A percentile compares a stretch with the other conserved stretches of the same genome.
Evolutionary conservation across 2,329 filamentous ascomycete genomes (phyloP).

Genomic region (Talaromyces marneffei): DNA sequence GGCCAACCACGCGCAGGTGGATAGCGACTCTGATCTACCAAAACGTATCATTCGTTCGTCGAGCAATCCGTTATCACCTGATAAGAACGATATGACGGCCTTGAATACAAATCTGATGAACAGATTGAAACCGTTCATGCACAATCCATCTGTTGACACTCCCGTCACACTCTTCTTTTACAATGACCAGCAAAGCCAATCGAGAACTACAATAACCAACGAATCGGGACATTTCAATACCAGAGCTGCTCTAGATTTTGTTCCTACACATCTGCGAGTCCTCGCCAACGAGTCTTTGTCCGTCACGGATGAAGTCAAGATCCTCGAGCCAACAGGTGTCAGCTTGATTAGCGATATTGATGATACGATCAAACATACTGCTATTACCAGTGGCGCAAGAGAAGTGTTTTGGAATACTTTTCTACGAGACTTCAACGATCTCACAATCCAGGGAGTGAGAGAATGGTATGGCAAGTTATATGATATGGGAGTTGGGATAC

Average conservation of each 20-base stretch:
- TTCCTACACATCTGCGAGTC: constrained; percentile 83
- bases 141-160: constrained; percentile 67
- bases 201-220: constrained; percentile 77
- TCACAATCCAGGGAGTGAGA: constrained; percentile 78
- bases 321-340: constrained; percentile 73
- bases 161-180: constrained; percentile 94
- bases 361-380: constrained; percentile 94
- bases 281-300: constrained; percentile 81
- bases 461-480: constrained; percentile 83
- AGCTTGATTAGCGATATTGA: constrained; percentile 97
- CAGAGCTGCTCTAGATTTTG: constrained; percentile 75
- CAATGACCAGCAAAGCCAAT: constrained; percentile 74
- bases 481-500: constrained; percentile 75
- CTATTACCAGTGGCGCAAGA: constrained; percentile 76
- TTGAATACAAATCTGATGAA: constrained; percentile 87
- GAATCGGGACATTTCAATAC: constrained; percentile 82
- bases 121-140: constrained; percentile 81
- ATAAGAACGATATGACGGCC: constrained; percentile 64
- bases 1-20: constrained; percentile 46
- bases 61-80: constrained; percentile 54
- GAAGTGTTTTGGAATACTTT: constrained; percentile 98
- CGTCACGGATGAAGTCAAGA: constrained; percentile 66
- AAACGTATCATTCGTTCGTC: constrained; percentile 39
- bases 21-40: constrained; percentile 23
- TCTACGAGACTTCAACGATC: constrained; percentile 72